phyloP scores from a whole-genome alignment of 768 basidiomycete species.

The Coprinopsis marcescibilis region DNA sequence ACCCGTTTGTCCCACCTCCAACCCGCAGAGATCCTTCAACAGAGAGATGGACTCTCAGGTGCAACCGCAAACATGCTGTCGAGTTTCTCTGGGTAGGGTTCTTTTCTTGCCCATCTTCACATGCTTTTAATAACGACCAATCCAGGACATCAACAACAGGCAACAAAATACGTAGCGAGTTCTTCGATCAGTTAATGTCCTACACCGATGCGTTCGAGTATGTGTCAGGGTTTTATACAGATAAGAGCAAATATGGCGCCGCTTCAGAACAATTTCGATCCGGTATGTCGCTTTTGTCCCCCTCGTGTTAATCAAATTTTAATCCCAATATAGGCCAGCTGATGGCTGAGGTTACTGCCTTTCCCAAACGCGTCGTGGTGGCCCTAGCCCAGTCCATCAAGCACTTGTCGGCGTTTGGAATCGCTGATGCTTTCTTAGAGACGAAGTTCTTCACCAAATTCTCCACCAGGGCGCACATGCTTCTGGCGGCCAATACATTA shows the following conservation, averaged over 20 bases:
- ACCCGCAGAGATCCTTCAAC: constrained; percentile 77
- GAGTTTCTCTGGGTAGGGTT: constrained; percentile 58
- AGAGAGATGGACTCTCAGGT: constrained; percentile 51
- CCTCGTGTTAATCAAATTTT: background rate
- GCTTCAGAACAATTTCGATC: constrained; percentile 41
- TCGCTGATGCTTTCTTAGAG: constrained; percentile 75
- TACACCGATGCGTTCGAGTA: constrained; percentile 68
- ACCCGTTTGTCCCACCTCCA: constrained; percentile 82
- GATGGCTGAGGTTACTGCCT: constrained; percentile 54
- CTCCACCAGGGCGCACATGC: constrained; percentile 73
- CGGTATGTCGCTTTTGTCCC: constrained; percentile 26
- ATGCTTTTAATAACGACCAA: constrained; percentile 8
- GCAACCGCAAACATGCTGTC: constrained; percentile 71
- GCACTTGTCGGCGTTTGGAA: constrained; percentile 66
- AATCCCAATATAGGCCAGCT: constrained; percentile 42
- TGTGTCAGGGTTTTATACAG: constrained; percentile 61
- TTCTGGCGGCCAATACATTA: constrained; percentile 83
- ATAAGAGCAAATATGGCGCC: constrained; percentile 33
- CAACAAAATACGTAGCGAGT: constrained; percentile 56
- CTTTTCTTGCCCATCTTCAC: background rate
- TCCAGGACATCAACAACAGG: constrained; percentile 28
- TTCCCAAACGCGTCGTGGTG: constrained; percentile 66
- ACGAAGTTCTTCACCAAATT: constrained; percentile 78
- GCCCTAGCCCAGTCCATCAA: constrained; percentile 69
- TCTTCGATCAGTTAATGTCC: constrained; percentile 45